A percentile compares a stretch with the other conserved stretches of the same genome.
phyloP scores from a whole-genome alignment of 2,329 filamentous ascomycete genomes.

The Penicillium sp. region DNA sequence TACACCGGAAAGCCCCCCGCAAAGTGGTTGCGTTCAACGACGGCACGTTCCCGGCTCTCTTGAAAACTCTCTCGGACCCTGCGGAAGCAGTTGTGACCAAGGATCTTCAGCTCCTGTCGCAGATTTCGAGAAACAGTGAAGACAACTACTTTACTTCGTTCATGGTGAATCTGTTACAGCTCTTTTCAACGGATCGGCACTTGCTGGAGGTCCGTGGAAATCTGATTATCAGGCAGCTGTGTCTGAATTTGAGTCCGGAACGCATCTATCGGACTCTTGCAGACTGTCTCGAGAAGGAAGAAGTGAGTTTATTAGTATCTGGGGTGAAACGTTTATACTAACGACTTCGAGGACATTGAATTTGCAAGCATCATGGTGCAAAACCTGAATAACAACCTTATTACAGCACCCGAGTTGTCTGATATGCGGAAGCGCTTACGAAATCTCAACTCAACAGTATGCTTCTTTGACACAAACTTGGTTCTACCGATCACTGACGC shows the following conservation, averaged over 20 bases:
- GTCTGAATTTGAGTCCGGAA: slow-evolving; percentile 87
- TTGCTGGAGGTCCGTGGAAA: slow-evolving; percentile 91
- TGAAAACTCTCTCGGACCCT: slow-evolving; percentile 94
- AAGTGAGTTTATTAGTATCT: slow-evolving; percentile 45
- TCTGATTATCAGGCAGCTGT: slow-evolving; percentile 92
- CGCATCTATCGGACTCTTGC: slow-evolving; percentile 93
- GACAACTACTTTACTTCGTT: slow-evolving; percentile 97
- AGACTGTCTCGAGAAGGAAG: slow-evolving; percentile 95
- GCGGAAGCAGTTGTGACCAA: slow-evolving; percentile 94
- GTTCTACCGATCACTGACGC: slow-evolving; percentile 16
- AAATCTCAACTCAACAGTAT: slow-evolving; percentile 81
- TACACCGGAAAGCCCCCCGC: slow-evolving; percentile 88
- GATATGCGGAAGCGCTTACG: slow-evolving; percentile 86
- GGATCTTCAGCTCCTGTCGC: slow-evolving; percentile 87
- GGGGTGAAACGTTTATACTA: not conserved
- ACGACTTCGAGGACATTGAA: slow-evolving; percentile 67
- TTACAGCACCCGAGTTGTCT: slow-evolving; percentile 89
- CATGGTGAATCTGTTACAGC: slow-evolving; percentile 92
- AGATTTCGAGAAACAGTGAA: slow-evolving; percentile 94
- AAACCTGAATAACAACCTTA: slow-evolving; percentile 97
- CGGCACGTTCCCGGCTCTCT: slow-evolving; percentile 89
- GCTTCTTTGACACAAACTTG: not conserved
- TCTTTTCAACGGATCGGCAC: slow-evolving; percentile 91
- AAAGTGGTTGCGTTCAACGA: slow-evolving; percentile 96
- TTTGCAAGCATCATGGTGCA: slow-evolving; percentile 99